Conservation (phyloP, 129 eudicot genomes). For the Tagetes erecta region DNA sequence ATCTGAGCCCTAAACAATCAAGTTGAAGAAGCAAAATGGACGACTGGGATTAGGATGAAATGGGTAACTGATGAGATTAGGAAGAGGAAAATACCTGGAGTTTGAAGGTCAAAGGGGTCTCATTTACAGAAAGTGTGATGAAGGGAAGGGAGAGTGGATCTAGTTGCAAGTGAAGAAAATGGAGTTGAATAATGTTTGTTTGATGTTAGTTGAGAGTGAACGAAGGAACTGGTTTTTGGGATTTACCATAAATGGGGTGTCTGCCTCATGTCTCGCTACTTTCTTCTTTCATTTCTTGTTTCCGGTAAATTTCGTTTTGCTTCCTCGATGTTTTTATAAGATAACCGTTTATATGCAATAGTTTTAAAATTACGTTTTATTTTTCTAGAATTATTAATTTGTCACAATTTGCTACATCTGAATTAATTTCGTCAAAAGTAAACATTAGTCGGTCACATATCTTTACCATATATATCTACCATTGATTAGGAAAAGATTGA, state of each 20-base stretch:
- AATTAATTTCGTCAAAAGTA: too few species aligned
- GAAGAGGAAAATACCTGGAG: conserved; percentile 17
- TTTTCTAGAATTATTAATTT: too few species aligned
- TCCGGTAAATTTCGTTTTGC: too few species aligned
- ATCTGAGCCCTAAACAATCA: too few species aligned
- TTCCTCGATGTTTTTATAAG: too few species aligned
- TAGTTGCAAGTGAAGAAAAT: background rate
- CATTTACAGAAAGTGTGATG: background rate
- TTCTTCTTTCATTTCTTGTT: background rate
- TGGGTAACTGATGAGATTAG: too few species aligned
- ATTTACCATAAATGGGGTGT: conserved; percentile 35
- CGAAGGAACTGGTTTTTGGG: conserved; percentile 5
- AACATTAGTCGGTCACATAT: too few species aligned
- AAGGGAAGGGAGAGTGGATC: conserved; percentile 14
- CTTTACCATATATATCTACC: too few species aligned
- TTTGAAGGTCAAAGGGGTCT: background rate
- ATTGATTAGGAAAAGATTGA: too few species aligned
- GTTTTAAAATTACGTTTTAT: too few species aligned
- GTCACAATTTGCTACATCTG: too few species aligned
- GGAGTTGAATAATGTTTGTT: conserved; percentile 21
- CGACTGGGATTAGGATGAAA: background rate
- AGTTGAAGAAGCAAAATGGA: background rate
- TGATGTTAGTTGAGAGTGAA: conserved; percentile 13
- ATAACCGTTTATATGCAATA: too few species aligned
- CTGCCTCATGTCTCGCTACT: background rate